Evolutionary conservation across 345 rosid genomes (phyloP), one percentile per base, ranked within the genome.

Genomic region (Syzygium aromaticum): DNA sequence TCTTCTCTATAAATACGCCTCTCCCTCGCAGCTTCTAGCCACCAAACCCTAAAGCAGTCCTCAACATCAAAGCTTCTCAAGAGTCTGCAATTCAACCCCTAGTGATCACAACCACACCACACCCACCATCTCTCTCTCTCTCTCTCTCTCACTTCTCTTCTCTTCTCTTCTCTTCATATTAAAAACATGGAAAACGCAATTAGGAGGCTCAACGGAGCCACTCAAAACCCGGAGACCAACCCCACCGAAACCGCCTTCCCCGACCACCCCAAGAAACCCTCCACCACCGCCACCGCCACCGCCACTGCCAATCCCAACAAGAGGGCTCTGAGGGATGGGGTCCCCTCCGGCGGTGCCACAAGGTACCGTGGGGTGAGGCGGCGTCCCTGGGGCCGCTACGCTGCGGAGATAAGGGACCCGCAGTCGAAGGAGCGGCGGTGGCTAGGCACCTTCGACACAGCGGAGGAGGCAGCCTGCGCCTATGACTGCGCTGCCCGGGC

Each of bases 381-480:
- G 19, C 90, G 99, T 77, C 99, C 99, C 0, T 98, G 99, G 99
- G 99, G 99, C 4, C 95, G 99, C 3, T 97, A 93, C n/a, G 99
- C 99, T 5, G 99, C 99, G 3, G 99, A 98, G 93, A 98, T 98
- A 89, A 92, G 99, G 33, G 99, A 98, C 86, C 99, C 99, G 0
- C 91, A 90, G 85, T 93, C 98, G 1, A 98, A 95, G 90, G 99
- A 95, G 88, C 91, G 99, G 89, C 92, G 98, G 2, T 98, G 99
- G 99, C 95, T 98, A 2, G 99, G 99, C 22, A 98, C 99, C n/a
- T 98, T 96, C 28, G 99, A 98, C 91, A 98, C 99, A 10, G 99
- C 99, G 1, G 99, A 98, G 91, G 94, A 98, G 88, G 99, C 99
- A 2, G 99, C 99, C 19, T 94, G 96, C 64, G 99, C 99, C 30